A percentile compares a stretch with the other conserved stretches of the same genome.
Evolutionary conservation across 139 green algal species (phyloP).

Genomic region (Haematococcus lacustris): DNA sequence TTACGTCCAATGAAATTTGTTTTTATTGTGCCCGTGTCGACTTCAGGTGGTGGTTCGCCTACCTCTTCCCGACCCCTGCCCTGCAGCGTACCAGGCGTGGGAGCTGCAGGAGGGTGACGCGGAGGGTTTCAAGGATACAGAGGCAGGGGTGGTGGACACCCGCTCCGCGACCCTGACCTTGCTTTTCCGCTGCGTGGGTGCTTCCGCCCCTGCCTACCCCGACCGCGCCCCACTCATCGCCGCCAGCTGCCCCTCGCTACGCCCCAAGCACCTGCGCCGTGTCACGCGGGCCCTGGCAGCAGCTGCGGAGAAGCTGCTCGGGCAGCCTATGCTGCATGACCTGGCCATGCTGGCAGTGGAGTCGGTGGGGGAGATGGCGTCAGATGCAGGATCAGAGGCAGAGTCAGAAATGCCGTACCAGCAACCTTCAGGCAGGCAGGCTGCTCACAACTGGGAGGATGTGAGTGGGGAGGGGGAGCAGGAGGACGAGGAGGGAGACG

Average conservation of each 20-base stretch:
- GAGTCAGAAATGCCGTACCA: background rate
- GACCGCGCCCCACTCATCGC: constrained; percentile 29
- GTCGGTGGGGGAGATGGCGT: background rate
- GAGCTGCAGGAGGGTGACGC: no score
- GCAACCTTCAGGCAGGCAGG: background rate
- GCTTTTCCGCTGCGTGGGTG: no score
- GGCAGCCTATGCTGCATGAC: constrained; percentile 55
- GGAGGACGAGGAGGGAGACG: background rate
- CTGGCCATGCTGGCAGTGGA: constrained; percentile 36
- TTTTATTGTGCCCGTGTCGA: no score
- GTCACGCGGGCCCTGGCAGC: constrained; percentile 4
- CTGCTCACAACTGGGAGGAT: no score
- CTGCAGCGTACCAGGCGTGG: no score
- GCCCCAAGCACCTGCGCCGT: background rate
- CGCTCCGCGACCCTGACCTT: no score
- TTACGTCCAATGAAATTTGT: no score
- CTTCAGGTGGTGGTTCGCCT: no score
- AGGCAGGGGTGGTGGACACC: no score
- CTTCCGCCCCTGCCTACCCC: constrained; percentile 28
- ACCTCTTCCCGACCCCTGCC: no score
- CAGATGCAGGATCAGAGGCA: background rate
- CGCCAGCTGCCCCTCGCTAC: constrained; percentile 17
- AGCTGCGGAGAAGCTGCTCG: constrained; percentile 11
- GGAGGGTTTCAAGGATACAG: no score
- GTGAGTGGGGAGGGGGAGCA: constrained; percentile 1